phyloP scores from a whole-genome alignment of 2,329 filamentous ascomycete species.

The Neodidymelliopsis sp. region DNA sequence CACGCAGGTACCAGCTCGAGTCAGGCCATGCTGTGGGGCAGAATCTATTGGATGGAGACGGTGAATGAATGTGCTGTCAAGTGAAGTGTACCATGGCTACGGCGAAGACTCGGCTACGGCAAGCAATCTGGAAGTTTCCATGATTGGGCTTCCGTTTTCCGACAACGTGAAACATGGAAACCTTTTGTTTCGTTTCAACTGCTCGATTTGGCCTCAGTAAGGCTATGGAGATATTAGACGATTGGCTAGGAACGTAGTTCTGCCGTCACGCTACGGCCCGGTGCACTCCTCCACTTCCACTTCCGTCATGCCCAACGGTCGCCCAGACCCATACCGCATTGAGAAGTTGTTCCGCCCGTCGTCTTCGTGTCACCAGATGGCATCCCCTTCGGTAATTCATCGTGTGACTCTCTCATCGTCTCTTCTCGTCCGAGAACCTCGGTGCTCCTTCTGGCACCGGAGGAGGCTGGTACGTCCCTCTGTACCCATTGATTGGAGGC shows the following conservation, averaged over 20 bases:
- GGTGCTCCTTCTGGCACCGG: slow-evolving; percentile 48
- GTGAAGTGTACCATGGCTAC: slow-evolving; percentile 8
- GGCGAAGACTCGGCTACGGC: slow-evolving; percentile 14
- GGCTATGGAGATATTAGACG: slow-evolving; percentile 22
- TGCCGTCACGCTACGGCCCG: slow-evolving; percentile 15
- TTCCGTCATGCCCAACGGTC: slow-evolving; percentile 17
- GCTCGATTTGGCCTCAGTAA: slow-evolving; percentile 17
- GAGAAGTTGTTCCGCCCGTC: background rate
- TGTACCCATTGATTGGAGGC: slow-evolving; percentile 74
- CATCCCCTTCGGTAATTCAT: slow-evolving; percentile 7
- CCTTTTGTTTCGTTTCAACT: slow-evolving; percentile 25
- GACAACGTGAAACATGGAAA: slow-evolving; percentile 18
- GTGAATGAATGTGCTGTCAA: slow-evolving; percentile 21
- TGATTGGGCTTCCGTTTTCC: slow-evolving; percentile 3
- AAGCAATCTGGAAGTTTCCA: slow-evolving; percentile 11
- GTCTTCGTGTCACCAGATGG: slow-evolving; percentile 1
- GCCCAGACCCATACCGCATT: background rate
- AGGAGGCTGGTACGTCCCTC: slow-evolving; percentile 68
- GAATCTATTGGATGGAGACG: slow-evolving; percentile 14
- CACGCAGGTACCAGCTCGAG: slow-evolving; percentile 14
- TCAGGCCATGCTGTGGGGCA: slow-evolving; percentile 13
- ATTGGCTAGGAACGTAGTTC: slow-evolving; percentile 29
- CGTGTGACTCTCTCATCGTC: slow-evolving; percentile 31
- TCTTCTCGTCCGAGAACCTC: slow-evolving; percentile 48
- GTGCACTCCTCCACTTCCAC: slow-evolving; percentile 17